These are phyloP conservation scores for Monoraphidium neglectum DNA, from an alignment of 139 green algal species.

Conservation along the genomic window DNA sequence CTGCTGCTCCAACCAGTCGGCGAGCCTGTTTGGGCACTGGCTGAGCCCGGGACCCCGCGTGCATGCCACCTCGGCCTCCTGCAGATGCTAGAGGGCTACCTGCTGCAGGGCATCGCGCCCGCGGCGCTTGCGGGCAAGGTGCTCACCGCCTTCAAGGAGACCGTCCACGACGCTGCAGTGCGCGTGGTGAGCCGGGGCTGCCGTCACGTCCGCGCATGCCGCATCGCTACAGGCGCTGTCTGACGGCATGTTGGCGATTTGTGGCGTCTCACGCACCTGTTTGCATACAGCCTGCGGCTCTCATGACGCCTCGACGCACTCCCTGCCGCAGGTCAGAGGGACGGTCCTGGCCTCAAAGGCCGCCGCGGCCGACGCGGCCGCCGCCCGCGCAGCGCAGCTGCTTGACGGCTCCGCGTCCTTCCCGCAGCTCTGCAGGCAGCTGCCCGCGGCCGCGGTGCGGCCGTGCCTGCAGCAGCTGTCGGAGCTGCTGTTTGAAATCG, in stretches of 20 bases:
- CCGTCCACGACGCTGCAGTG: slow-evolving; percentile 37
- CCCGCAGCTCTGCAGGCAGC: slow-evolving; percentile 39
- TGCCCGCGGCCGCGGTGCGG: slow-evolving; percentile 48
- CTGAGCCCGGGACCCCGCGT: not conserved
- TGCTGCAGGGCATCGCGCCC: slow-evolving; percentile 50
- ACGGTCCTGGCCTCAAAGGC: slow-evolving; percentile 36
- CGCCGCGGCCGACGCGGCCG: not conserved
- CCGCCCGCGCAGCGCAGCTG: not conserved
- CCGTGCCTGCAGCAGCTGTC: slow-evolving; percentile 52
- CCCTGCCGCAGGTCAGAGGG: too few relatives aligned
- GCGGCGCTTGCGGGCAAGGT: slow-evolving; percentile 40
- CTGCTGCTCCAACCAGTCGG: not conserved
- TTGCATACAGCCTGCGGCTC: too few relatives aligned
- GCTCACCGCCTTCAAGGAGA: slow-evolving; percentile 46
- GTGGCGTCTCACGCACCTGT: too few relatives aligned
- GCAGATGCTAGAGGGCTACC: slow-evolving; percentile 63
- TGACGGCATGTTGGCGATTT: too few relatives aligned
- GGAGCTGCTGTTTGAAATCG: slow-evolving; percentile 44
- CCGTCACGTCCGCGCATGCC: too few relatives aligned
- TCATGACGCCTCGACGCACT: too few relatives aligned
- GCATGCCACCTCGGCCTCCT: not conserved
- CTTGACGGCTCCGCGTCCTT: slow-evolving; percentile 28
- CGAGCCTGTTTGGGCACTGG: too few relatives aligned
- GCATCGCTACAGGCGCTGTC: too few relatives aligned
- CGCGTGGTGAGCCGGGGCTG: slow-evolving; percentile 51